phyloP scores from a whole-genome alignment of 164 flowering plant species.

The Magnolia kwangsiensis region DNA sequence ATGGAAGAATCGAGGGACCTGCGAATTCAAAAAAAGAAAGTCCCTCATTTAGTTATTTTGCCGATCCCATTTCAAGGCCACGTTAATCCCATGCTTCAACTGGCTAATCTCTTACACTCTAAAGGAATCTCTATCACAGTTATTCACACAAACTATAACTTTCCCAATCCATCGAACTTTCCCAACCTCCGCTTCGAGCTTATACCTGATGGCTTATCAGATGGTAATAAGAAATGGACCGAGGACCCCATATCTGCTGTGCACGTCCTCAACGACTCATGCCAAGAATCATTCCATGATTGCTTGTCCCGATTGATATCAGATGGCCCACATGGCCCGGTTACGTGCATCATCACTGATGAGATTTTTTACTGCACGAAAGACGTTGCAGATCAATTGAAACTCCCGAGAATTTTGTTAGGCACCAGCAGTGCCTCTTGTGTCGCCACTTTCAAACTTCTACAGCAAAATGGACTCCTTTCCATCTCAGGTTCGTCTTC shows the following conservation, averaged over 20 bases:
- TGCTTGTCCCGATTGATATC: constrained; percentile 17
- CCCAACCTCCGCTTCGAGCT: constrained; percentile 28
- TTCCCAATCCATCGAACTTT: constrained; percentile 22
- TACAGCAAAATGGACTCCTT: background rate
- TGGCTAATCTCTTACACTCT: too few species aligned
- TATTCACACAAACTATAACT: constrained; percentile 36
- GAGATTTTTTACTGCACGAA: constrained; percentile 21
- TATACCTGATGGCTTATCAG: constrained; percentile 15
- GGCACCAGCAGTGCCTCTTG: constrained; percentile 15
- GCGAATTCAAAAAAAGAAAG: too few species aligned
- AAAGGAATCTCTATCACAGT: constrained; percentile 46
- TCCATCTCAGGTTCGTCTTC: background rate
- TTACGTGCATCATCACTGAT: constrained; percentile 30
- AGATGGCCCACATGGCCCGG: background rate
- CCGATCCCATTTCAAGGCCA: too few species aligned
- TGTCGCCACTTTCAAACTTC: background rate
- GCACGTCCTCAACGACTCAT: constrained; percentile 21
- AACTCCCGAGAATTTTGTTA: constrained; percentile 28
- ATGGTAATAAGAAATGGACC: background rate
- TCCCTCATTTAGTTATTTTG: too few species aligned
- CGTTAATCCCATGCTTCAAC: too few species aligned
- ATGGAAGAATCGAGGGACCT: too few species aligned
- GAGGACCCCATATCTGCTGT: constrained; percentile 7
- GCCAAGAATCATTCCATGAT: constrained; percentile 17
- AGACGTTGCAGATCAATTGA: constrained; percentile 21